phyloP scores from a whole-genome alignment of 305 asterid species.

The Fraxinus velutina region DNA sequence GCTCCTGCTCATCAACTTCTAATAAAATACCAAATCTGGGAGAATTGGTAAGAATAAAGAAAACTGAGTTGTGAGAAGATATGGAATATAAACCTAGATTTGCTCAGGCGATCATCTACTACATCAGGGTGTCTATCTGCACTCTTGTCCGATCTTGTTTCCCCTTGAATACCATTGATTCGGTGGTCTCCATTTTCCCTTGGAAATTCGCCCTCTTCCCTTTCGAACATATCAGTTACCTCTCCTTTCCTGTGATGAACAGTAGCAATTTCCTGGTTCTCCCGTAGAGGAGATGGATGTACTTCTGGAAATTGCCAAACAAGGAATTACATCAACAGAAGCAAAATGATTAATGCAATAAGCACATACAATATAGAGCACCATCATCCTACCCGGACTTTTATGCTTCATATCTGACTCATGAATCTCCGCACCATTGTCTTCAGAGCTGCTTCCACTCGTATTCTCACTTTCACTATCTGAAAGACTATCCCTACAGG shows the following conservation, averaged over 20 bases:
- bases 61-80: constrained; percentile 20
- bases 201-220: constrained; percentile 78
- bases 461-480: constrained; percentile 49
- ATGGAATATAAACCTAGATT: constrained; percentile 63
- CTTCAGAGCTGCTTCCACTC: constrained; percentile 54
- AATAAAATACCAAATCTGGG: constrained; percentile 29
- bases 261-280: constrained; percentile 43
- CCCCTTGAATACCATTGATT: constrained; percentile 59
- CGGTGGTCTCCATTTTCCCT: constrained; percentile 74
- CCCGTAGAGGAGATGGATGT: constrained; percentile 48
- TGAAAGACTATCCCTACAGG: constrained; percentile 52
- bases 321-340: constrained; percentile 12
- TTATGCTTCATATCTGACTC: constrained; percentile 44
- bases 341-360: neutral
- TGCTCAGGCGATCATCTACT: constrained; percentile 67
- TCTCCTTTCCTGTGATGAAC: constrained; percentile 44
- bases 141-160: constrained; percentile 47
- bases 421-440: constrained; percentile 41
- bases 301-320: constrained; percentile 31
- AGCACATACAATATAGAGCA: neutral
- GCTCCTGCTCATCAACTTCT: constrained; percentile 58
- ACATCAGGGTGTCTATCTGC: constrained; percentile 68
- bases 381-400: constrained; percentile 41
- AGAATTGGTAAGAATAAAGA: constrained; percentile 29
- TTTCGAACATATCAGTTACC: constrained; percentile 50